A percentile compares a stretch with the other conserved stretches of the same genome.
phyloP scores from a whole-genome alignment of 768 basidiomycete species.

The Obba rivulosa region DNA sequence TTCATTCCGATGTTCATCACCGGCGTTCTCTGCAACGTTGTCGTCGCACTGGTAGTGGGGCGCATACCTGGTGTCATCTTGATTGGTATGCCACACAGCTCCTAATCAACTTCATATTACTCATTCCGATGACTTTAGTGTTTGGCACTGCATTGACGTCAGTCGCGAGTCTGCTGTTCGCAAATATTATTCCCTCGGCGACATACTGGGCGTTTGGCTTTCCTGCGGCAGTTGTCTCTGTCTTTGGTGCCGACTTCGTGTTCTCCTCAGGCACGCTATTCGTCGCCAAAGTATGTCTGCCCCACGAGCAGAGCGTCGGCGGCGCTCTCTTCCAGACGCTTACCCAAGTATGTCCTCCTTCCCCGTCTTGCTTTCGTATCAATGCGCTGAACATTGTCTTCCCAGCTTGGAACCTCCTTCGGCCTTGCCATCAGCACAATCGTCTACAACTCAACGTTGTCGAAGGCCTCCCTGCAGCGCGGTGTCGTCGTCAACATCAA shows the following conservation, averaged over 20 bases:
- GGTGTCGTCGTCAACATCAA: conserved; percentile 27
- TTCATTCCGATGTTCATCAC: conserved; percentile 68
- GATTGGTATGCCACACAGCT: conserved; percentile 36
- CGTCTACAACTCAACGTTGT: conserved; percentile 54
- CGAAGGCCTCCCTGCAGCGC: conserved; percentile 23
- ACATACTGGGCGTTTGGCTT: conserved; percentile 77
- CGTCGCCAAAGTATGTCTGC: conserved; percentile 59
- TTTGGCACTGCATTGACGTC: conserved; percentile 56
- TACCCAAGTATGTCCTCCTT: conserved; percentile 45
- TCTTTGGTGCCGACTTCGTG: conserved; percentile 76
- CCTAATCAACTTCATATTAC: background rate
- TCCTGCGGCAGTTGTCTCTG: conserved; percentile 56
- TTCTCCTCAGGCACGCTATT: conserved; percentile 71
- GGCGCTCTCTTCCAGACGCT: conserved; percentile 78
- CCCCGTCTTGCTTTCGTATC: background rate
- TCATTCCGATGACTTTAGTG: conserved; percentile 27
- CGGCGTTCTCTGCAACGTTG: conserved; percentile 57
- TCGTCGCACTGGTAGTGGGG: conserved; percentile 56
- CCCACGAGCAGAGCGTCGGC: conserved; percentile 70
- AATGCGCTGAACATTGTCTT: background rate
- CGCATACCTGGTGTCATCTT: conserved; percentile 52
- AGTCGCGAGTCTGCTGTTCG: conserved; percentile 58
- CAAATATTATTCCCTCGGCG: conserved; percentile 49
- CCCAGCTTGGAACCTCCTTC: conserved; percentile 60
- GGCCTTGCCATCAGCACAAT: conserved; percentile 71